Evolutionary conservation across 1,139 yeast genomes (phyloP), one percentile per base, ranked within the genome.

Genomic region (Candida sojae): DNA sequence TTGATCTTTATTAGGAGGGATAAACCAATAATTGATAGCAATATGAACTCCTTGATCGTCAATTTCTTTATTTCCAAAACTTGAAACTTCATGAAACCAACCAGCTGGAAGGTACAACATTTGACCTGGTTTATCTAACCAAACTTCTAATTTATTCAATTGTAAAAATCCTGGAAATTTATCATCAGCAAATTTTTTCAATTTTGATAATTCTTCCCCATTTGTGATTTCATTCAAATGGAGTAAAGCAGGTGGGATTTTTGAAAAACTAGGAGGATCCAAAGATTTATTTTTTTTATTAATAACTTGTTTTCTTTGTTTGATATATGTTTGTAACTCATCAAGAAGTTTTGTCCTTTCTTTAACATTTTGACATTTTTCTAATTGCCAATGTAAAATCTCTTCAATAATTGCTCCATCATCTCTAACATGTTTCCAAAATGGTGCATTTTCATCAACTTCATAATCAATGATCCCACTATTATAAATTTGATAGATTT

Each of bases 61-160:
- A 11, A 57, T 50, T n/a, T 57, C 52, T n/a, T 51, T 44, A 5
- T 48, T 57, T 0, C 86, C 84, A 61, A 72, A 83, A n/a, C 89
- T 83, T 28, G 87, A 79, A 1, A 86, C 93, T 61, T 86, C 93
- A 61, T 86, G 93, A 59, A 86, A 86, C 92, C 92, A 86, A 1
- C 92, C 90, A 1, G 88, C 79, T 0, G 93, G 93, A 25, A 86
- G 62, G 57, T 80, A 86, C 32, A 86, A 63, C 84, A 84, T 80
- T 43, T 85, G 83, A 0, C 90, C 90, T 0, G 85, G 82, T 9
- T 46, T 26, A 13, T 73, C 61, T 29, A 86, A 56, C 65, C 79
- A 71, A 3, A 82, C 82, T 9, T 72, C 67, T 37, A 72, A 57
- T 48, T 74, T 68, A 26, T 70, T 67, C 2, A 81, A 67, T 1